Evolutionary conservation across 73 alveolate species (phyloP), one percentile per base, ranked within the genome.

Genomic region (Uronychia setigera): DNA sequence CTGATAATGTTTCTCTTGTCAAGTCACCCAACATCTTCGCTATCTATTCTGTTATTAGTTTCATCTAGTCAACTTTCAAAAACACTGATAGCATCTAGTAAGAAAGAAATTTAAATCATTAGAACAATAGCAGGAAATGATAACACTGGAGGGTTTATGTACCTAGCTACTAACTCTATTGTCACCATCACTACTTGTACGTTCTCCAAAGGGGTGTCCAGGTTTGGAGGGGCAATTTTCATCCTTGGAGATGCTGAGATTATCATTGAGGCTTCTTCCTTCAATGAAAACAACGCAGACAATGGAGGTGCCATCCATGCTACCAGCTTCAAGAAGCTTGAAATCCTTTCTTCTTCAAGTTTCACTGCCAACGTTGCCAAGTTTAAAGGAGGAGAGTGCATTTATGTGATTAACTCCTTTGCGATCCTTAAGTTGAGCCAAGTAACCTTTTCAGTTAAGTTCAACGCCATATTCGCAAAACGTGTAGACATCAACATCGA

Each of bases 281-380:
- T 81, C 31, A 0, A 29, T 29, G 29, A 27, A 5, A 81, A 81
- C 46, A 26, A 60, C 0, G 88, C 88, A 1, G 81, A 29, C 31
- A 74, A 81, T 9, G 88, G 88, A 59, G 88, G 77, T 1, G 88
- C 88, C 31, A 35, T 81, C 60, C 88, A 81, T 59, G 88, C 88
- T n/a, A 81, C 88, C 27, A 31, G 67, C 33, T 81, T 33, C 33
- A 81, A 81, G 1, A 11, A 67, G 29, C 32, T 67, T 1, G 32
- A 67, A 5, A 67, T 67, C 29, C 1, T 5, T 26, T 1, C 5
- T 30, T 1, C 5, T 9, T 13, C 32, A 9, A 13, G 32, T 13
- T 80, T 80, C 58, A 58, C 58, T 31, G 33, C 76, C 19, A 80
- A 80, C 58, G 28, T 57, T 46, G 77, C 86, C 28, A 80, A 30